A percentile compares a stretch with the other conserved stretches of the same genome.
These are phyloP conservation scores for Canavalia gladiata DNA, from an alignment of 306 rosid genomes.

Conservation along the genomic window DNA sequence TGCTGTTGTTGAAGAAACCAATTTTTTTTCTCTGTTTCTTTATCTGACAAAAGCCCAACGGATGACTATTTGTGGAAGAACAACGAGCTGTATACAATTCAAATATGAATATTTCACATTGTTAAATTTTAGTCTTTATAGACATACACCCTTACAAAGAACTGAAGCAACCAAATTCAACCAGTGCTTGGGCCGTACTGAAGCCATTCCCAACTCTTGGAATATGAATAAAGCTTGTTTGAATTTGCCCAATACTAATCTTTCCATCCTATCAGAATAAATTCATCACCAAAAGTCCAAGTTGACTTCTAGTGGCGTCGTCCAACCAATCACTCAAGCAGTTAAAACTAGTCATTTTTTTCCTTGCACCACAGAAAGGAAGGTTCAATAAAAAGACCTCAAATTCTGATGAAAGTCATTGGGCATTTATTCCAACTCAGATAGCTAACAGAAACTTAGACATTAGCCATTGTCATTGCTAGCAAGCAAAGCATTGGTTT, in stretches of 20 bases:
- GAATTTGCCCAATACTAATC: neutral
- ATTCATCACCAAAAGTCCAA: neutral
- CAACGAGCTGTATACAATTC: neutral
- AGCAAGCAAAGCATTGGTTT: conserved; percentile 25
- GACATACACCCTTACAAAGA: neutral
- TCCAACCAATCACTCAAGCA: conserved; percentile 32
- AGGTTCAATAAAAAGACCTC: conserved; percentile 14
- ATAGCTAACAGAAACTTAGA: conserved; percentile 11
- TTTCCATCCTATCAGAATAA: neutral
- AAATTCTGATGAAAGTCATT: conserved; percentile 4
- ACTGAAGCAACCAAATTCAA: neutral
- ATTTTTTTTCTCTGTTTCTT: neutral
- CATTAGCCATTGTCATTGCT: conserved; percentile 37
- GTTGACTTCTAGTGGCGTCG: neutral
- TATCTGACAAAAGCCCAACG: neutral
- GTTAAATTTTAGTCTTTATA: neutral
- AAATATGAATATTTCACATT: neutral
- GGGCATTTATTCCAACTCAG: conserved; percentile 19
- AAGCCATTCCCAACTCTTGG: neutral
- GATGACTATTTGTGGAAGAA: neutral
- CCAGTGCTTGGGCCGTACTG: neutral
- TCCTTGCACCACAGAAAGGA: neutral
- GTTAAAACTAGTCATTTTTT: conserved; percentile 10
- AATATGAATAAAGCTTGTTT: neutral
- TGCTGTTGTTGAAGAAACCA: neutral